These are phyloP conservation scores for Ascochyta rabiei DNA, from an alignment of 2,329 filamentous ascomycete genomes.

Conservation along the genomic window DNA sequence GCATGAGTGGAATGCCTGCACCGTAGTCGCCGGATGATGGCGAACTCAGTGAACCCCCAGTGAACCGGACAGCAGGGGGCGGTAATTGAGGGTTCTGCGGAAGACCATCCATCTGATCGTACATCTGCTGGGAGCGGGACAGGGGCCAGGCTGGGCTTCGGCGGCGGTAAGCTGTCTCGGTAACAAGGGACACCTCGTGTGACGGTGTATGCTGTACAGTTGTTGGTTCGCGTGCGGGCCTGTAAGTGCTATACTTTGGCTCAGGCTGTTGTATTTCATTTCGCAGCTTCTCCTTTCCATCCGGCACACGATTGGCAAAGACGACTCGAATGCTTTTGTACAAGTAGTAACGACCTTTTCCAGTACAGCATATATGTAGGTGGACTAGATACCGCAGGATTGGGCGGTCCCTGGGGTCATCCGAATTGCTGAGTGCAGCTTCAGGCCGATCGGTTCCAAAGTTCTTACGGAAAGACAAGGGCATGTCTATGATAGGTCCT, in stretches of 20 bases:
- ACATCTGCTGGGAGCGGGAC: constrained; percentile 36
- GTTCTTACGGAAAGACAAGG: constrained; percentile 54
- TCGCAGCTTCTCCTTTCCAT: constrained; percentile 88
- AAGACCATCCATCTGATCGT: constrained; percentile 34
- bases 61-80: constrained; percentile 41
- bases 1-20: constrained; percentile 47
- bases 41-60: constrained; percentile 34
- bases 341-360: constrained; percentile 82
- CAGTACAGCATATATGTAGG: constrained; percentile 87
- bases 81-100: constrained; percentile 35
- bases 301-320: constrained; percentile 94
- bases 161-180: constrained; percentile 37
- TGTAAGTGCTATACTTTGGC: constrained; percentile 85
- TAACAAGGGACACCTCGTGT: constrained; percentile 26
- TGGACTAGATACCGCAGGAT: constrained; percentile 90
- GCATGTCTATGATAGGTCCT: constrained; percentile 80
- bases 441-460: constrained; percentile 60
- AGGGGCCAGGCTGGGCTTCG: constrained; percentile 42
- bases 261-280: constrained; percentile 92
- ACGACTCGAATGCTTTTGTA: constrained; percentile 94
- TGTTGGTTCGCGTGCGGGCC: constrained; percentile 60
- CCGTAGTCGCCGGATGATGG: constrained; percentile 28
- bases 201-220: constrained; percentile 27
- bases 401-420: constrained; percentile 66
- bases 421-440: constrained; percentile 57